Evolutionary conservation across 75 land plant species (phyloP).

Genomic region (Sequoia sempervirens): DNA sequence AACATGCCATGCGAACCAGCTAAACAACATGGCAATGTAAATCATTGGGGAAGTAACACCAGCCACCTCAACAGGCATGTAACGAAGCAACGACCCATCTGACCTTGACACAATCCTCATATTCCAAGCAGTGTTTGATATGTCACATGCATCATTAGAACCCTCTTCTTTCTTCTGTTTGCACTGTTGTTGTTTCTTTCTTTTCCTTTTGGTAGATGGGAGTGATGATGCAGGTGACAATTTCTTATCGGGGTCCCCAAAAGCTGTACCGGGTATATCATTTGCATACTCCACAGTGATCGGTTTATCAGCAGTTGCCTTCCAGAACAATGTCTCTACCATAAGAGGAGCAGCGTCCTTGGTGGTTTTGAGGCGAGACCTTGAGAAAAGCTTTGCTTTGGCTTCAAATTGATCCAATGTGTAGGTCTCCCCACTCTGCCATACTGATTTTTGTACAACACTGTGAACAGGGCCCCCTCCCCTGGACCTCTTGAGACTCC

Average conservation of each 20-base stretch:
- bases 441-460: slow-evolving; percentile 72
- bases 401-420: slow-evolving; percentile 81
- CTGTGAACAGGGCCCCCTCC: slow-evolving; percentile 18
- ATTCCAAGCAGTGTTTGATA: slow-evolving; percentile 85
- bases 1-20: slow-evolving; percentile 99
- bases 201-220: neutral
- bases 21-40: slow-evolving; percentile 94
- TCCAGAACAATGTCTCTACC: slow-evolving; percentile 83
- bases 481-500: slow-evolving; percentile 48
- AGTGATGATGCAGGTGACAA: neutral
- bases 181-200: neutral
- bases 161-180: slow-evolving; percentile 13
- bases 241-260: slow-evolving; percentile 27
- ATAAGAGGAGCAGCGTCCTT: slow-evolving; percentile 37
- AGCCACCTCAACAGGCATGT: slow-evolving; percentile 99
- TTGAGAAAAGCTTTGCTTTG: slow-evolving; percentile 72
- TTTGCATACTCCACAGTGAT: slow-evolving; percentile 93
- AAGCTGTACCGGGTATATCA: slow-evolving; percentile 98
- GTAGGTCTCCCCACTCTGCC: slow-evolving; percentile 95
- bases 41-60: slow-evolving; percentile 99
- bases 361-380: slow-evolving; percentile 37
- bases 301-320: slow-evolving; percentile 70
- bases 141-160: slow-evolving; percentile 14
- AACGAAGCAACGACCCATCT: slow-evolving; percentile 79
- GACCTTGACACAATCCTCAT: slow-evolving; percentile 84